phyloP scores from a whole-genome alignment of 2,329 filamentous ascomycete genomes.

The Lithohypha guttulata region DNA sequence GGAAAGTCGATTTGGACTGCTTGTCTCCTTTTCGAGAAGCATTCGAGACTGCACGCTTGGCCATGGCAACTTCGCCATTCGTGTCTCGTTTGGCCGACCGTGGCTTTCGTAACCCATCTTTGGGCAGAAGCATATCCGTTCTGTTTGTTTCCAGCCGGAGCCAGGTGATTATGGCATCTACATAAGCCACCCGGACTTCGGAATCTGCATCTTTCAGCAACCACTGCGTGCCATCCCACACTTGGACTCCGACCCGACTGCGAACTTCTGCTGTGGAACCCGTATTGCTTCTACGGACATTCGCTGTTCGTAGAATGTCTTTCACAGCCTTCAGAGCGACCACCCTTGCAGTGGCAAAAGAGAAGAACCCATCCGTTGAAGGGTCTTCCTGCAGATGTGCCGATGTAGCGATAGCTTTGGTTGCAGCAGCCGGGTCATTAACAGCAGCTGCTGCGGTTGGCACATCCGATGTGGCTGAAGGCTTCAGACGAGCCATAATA shows the following conservation, averaged over 20 bases:
- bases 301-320: constrained; percentile 71
- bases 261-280: constrained; percentile 56
- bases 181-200: constrained; percentile 72
- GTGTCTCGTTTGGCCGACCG: constrained; percentile 37
- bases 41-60: constrained; percentile 58
- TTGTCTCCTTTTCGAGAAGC: constrained; percentile 53
- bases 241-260: constrained; percentile 64
- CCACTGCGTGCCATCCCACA: constrained; percentile 97
- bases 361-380: constrained; percentile 49
- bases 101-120: constrained; percentile 41
- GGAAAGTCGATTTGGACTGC: constrained; percentile 55
- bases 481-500: constrained; percentile 67
- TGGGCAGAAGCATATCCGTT: constrained; percentile 51
- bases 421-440: constrained; percentile 40
- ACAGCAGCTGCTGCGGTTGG: constrained; percentile 38
- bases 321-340: constrained; percentile 70
- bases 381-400: constrained; percentile 43
- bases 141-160: constrained; percentile 66
- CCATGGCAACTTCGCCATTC: constrained; percentile 28
- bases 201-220: constrained; percentile 69
- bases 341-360: constrained; percentile 49
- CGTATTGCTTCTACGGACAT: constrained; percentile 50
- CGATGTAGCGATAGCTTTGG: constrained; percentile 38
- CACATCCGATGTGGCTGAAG: constrained; percentile 39
- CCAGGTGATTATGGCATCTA: constrained; percentile 75